These are phyloP conservation scores for Phialophora chinensis DNA, from an alignment of 2,329 filamentous ascomycete genomes.

Conservation along the genomic window DNA sequence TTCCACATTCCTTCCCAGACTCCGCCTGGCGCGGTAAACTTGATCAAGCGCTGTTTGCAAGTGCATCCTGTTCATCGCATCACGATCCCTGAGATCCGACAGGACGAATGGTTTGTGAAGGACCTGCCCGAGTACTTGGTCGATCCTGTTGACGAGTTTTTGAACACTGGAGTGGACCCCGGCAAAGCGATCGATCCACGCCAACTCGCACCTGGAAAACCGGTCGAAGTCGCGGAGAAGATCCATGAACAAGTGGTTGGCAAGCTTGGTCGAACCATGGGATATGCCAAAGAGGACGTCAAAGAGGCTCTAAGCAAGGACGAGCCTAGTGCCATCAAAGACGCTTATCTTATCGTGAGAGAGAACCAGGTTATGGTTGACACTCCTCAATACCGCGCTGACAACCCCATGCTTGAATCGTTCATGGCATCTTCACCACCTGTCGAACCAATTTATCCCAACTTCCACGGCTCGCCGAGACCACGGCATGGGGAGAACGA, in stretches of 20 bases:
- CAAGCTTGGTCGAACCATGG: slow-evolving; percentile 97
- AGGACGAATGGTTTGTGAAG: slow-evolving; percentile 91
- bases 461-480: slow-evolving; percentile 33
- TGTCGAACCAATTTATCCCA: slow-evolving; percentile 47
- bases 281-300: slow-evolving; percentile 92
- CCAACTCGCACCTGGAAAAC: slow-evolving; percentile 78
- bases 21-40: slow-evolving; percentile 75
- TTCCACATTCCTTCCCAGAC: slow-evolving; percentile 94
- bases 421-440: slow-evolving; percentile 65
- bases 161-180: slow-evolving; percentile 91
- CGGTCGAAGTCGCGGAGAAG: slow-evolving; percentile 80
- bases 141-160: slow-evolving; percentile 86
- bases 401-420: slow-evolving; percentile 53
- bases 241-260: slow-evolving; percentile 90
- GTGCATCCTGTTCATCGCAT: slow-evolving; percentile 89
- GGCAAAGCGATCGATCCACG: slow-evolving; percentile 87
- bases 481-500: slow-evolving; percentile 26
- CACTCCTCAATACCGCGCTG: slow-evolving; percentile 62
- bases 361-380: slow-evolving; percentile 89
- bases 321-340: slow-evolving; percentile 97
- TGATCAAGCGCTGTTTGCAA: slow-evolving; percentile 88
- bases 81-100: slow-evolving; percentile 89
- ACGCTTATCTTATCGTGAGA: slow-evolving; percentile 96
- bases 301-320: slow-evolving; percentile 89
- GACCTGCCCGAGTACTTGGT: slow-evolving; percentile 86